Base-by-base conservation (phyloP, 257 asterid genomes). In the Solanum rostratum region DNA sequence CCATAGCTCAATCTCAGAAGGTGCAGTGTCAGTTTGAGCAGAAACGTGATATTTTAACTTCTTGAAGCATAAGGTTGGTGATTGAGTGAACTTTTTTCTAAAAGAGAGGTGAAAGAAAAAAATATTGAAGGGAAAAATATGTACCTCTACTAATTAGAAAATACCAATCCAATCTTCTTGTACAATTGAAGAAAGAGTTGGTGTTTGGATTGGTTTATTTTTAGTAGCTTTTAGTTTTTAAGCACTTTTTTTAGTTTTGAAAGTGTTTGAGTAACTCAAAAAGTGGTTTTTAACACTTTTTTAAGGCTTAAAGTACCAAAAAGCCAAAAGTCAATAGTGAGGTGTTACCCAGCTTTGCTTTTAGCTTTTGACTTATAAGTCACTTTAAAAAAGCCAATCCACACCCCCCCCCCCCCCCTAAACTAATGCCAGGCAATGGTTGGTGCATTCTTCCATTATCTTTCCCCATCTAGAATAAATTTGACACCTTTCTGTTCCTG, bases 391-490 rank as follows among this genome's bases (percentile, higher is more conserved):
- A 33, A 33, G 39, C 4, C 39, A 33, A 33, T 33, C 39, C 39
- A 33, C 0, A 33, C 39, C 0, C 39, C 39, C 6, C 4, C 22
- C 39, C 0, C 39, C 39, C 6, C 4, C 22, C 27, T 84, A n/a
- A 62, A 45, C 62, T 63, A 50, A n/a, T 60, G 18, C 39, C 83
- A 16, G 19, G 89, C 90, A 87, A 96, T 96, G 98, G 98, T 92
- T 11, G 93, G 90, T 76, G 65, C 92, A 76, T 91, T 92, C 65
- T 15, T 54, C 90, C 90, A 20, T 68, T 69, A 19, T 37, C n/a
- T 69, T 37, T 20, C 78, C 78, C 14, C 50, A 10, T 69, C n/a
- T 68, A 10, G 16, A 27, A 33, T 37, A 20, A 37, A 69, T 18
- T 1, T 69, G 78, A 37, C 50, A 4, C 16, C 9, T 69, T 19